Conservation (phyloP, 2,329 filamentous ascomycete genomes). For the Stylonectria norvegica region DNA sequence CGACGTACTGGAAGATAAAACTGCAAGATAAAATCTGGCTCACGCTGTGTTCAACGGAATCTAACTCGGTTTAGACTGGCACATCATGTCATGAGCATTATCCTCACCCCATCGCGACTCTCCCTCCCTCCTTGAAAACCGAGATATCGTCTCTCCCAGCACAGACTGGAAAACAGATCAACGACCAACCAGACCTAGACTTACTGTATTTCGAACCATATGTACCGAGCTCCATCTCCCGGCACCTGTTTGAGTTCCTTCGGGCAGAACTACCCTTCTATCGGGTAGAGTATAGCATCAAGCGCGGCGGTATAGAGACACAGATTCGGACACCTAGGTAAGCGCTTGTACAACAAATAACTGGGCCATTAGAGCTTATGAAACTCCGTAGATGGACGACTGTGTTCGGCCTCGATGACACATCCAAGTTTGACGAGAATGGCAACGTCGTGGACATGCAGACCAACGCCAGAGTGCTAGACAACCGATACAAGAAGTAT, state of each 20-base stretch:
- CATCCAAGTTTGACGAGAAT: constrained; percentile 53
- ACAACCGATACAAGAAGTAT: constrained; percentile 54
- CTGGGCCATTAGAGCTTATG: not conserved
- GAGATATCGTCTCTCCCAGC: constrained; percentile 47
- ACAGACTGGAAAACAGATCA: constrained; percentile 53
- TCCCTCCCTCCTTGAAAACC: constrained; percentile 38
- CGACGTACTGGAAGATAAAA: constrained; percentile 2
- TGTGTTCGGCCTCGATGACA: constrained; percentile 59
- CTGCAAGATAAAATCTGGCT: not conserved
- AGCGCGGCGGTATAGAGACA: constrained; percentile 59
- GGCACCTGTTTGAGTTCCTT: constrained; percentile 66
- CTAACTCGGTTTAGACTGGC: constrained; percentile 19
- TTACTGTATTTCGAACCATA: constrained; percentile 75
- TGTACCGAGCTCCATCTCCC: constrained; percentile 53
- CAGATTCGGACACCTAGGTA: constrained; percentile 55
- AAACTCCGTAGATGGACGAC: constrained; percentile 43
- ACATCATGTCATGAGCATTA: constrained; percentile 45
- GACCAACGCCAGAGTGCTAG: constrained; percentile 37
- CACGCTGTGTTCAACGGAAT: too few species aligned
- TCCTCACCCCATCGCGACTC: constrained; percentile 47
- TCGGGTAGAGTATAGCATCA: constrained; percentile 69
- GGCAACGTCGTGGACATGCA: constrained; percentile 44
- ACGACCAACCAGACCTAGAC: constrained; percentile 67
- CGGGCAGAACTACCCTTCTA: constrained; percentile 72
- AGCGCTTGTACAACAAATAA: not conserved